These are phyloP conservation scores for Erythrophleum fordii DNA, from an alignment of 306 rosid genomes.

Conservation along the genomic window DNA sequence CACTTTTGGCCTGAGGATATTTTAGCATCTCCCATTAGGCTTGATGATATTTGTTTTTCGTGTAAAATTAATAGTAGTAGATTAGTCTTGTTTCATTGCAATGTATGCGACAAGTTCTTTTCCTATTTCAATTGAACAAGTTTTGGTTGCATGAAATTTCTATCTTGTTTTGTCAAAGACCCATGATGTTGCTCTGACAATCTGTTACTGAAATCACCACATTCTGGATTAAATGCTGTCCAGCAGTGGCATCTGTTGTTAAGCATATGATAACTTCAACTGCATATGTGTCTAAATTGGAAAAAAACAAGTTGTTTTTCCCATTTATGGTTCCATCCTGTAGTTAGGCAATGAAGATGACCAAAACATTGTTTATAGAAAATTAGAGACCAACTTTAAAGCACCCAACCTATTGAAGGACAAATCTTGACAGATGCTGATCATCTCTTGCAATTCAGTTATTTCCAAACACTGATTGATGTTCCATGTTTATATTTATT, in stretches of 20 bases:
- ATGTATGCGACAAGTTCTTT: constrained; percentile 10
- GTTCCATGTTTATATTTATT: background rate
- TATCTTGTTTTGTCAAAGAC: background rate
- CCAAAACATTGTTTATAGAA: too few relatives aligned
- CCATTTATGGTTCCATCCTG: too few relatives aligned
- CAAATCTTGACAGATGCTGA: too few relatives aligned
- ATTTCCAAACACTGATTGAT: too few relatives aligned
- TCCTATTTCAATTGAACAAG: background rate
- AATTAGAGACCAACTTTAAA: too few relatives aligned
- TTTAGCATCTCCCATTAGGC: background rate
- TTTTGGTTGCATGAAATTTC: constrained; percentile 23
- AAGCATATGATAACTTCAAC: constrained; percentile 9
- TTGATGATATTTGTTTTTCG: constrained; percentile 27
- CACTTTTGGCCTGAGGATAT: constrained; percentile 13
- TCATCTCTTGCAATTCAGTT: too few relatives aligned
- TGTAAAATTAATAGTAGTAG: background rate
- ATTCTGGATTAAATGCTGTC: constrained; percentile 26
- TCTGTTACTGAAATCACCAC: constrained; percentile 22
- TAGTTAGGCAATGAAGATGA: constrained; percentile 37
- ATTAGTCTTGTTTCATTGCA: background rate
- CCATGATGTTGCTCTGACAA: constrained; percentile 3
- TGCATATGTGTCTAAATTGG: background rate
- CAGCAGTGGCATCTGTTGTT: constrained; percentile 1
- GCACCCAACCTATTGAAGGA: too few relatives aligned
- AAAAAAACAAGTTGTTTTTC: background rate